Evolutionary conservation across 2,329 filamentous ascomycete genomes (phyloP).

Genomic region (Ophiocordyceps polyrhachis-furcata): DNA sequence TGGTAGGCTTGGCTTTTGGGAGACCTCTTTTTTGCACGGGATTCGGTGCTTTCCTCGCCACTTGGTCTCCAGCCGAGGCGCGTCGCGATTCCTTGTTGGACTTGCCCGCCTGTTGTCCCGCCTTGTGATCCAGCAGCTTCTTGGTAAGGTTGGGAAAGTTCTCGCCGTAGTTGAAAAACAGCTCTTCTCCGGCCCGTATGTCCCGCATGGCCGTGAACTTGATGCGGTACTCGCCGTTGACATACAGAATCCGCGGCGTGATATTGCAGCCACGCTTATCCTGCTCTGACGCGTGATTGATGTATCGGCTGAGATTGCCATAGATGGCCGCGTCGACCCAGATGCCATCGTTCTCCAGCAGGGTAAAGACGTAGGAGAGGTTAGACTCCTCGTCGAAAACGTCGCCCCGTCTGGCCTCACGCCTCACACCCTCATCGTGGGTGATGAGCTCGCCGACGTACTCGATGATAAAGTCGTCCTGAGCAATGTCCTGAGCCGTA

Average conservation of each 20-base stretch:
- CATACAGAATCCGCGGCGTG: conserved; percentile 46
- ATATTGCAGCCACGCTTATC: conserved; percentile 39
- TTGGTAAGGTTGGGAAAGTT: conserved; percentile 42
- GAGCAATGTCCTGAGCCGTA: conserved; percentile 44
- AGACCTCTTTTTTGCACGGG: conserved; percentile 9
- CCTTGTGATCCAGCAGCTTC: conserved; percentile 20
- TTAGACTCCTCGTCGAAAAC: conserved; percentile 41
- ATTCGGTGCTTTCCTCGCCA: conserved; percentile 8
- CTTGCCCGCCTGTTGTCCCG: conserved; percentile 12
- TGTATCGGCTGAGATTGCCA: conserved; percentile 67
- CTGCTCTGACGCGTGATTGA: conserved; percentile 50
- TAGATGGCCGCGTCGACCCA: conserved; percentile 60
- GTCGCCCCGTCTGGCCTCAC: conserved; percentile 41
- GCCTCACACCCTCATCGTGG: conserved; percentile 47
- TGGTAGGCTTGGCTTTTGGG: conserved; percentile 3
- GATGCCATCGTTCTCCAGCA: conserved; percentile 39
- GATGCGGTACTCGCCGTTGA: conserved; percentile 60
- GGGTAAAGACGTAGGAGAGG: conserved; percentile 45
- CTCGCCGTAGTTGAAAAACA: conserved; percentile 68
- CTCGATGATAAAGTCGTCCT: conserved; percentile 60
- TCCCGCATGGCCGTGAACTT: conserved; percentile 50
- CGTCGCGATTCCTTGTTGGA: conserved; percentile 7
- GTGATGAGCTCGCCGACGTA: conserved; percentile 65
- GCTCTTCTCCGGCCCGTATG: conserved; percentile 53
- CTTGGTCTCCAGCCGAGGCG: conserved; percentile 4